These are phyloP conservation scores for Blastocystis sp. DNA, from an alignment of 352 stramenopile genomes.

Conservation along the genomic window DNA sequence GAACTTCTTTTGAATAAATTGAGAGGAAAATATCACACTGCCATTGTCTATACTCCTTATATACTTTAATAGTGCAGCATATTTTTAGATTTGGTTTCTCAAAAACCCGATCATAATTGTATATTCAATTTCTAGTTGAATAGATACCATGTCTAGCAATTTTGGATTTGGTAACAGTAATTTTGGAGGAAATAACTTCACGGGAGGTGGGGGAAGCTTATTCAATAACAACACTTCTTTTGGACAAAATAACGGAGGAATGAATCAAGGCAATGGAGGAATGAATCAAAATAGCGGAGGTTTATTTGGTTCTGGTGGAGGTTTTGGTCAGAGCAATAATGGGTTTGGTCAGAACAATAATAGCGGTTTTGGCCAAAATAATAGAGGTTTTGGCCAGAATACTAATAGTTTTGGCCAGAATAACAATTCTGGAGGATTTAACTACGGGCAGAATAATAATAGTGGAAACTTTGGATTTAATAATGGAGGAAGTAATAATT, in stretches of 20 bases:
- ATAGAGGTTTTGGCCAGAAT: not conserved
- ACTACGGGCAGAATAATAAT: not conserved
- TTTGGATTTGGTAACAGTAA: not conserved
- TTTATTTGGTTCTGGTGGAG: not conserved
- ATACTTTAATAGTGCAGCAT: too few species aligned
- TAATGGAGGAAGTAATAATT: not conserved
- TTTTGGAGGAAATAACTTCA: not conserved
- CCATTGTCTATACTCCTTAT: too few species aligned
- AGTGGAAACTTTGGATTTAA: not conserved
- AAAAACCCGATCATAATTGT: not conserved
- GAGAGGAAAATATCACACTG: too few species aligned
- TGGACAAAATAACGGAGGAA: constrained; percentile 10
- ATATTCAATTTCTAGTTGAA: not conserved
- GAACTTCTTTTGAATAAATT: too few species aligned
- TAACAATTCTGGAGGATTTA: not conserved
- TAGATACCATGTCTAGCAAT: not conserved
- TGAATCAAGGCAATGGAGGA: not conserved
- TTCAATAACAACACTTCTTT: not conserved
- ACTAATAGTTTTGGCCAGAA: not conserved
- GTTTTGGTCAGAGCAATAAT: not conserved
- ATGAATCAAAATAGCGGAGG: not conserved
- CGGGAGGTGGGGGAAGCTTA: not conserved
- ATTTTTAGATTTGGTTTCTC: too few species aligned
- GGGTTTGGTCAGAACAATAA: not conserved
- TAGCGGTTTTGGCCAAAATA: not conserved